Conservation (phyloP, 2,329 filamentous ascomycete species). For the Trichothecium sympodiale region DNA sequence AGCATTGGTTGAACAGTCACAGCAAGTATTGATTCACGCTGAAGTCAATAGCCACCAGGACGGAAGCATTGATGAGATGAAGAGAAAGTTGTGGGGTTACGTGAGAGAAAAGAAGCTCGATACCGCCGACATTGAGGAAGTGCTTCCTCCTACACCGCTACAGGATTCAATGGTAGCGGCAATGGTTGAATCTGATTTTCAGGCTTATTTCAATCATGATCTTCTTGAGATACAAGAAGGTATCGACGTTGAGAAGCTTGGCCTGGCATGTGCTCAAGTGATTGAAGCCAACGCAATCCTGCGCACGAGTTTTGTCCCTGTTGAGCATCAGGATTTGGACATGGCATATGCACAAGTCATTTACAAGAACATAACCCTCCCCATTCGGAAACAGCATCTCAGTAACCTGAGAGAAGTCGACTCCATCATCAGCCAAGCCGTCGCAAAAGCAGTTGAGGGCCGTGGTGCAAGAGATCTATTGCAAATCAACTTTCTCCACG, state of each 20-base stretch:
- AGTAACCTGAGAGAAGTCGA: conserved; percentile 19
- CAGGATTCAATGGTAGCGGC: conserved; percentile 81
- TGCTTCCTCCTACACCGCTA: conserved; percentile 68
- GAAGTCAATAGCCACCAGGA: background rate
- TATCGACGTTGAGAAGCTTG: conserved; percentile 45
- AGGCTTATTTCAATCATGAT: conserved; percentile 79
- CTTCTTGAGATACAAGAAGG: conserved; percentile 47
- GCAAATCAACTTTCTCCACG: conserved; percentile 24
- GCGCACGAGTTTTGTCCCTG: conserved; percentile 58
- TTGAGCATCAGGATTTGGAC: conserved; percentile 48
- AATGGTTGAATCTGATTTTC: conserved; percentile 65
- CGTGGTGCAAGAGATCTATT: conserved; percentile 30
- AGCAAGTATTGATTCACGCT: background rate
- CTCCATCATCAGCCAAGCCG: conserved; percentile 18
- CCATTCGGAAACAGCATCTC: conserved; percentile 13
- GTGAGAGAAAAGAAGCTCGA: conserved; percentile 17
- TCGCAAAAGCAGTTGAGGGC: conserved; percentile 7
- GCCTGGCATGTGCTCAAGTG: conserved; percentile 50
- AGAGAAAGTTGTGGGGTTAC: conserved; percentile 23
- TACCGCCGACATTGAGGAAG: conserved; percentile 35
- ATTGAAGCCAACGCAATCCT: conserved; percentile 56
- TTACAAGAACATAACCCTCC: conserved; percentile 11
- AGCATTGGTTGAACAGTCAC: conserved; percentile 5
- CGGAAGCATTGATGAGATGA: conserved; percentile 8
- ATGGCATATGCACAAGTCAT: conserved; percentile 40